Conservation (phyloP, 257 asterid genomes). For the Rauvolfia tetraphylla region DNA sequence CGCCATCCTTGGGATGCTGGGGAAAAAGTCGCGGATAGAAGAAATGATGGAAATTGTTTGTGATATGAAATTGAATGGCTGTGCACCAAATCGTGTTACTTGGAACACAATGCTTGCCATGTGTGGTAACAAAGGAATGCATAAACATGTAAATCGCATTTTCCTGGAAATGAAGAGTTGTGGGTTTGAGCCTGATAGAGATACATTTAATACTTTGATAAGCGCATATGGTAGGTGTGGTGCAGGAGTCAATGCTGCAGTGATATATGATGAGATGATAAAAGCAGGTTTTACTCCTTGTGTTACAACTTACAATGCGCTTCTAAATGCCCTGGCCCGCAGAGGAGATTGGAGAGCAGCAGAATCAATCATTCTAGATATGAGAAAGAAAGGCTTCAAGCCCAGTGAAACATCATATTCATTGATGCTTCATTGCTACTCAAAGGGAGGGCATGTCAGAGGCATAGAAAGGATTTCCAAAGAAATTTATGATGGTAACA, state of each 20-base stretch:
- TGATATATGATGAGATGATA: constrained; percentile 78
- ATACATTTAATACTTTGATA: constrained; percentile 83
- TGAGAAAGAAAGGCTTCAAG: constrained; percentile 78
- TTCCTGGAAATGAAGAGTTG: constrained; percentile 82
- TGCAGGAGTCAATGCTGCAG: constrained; percentile 57
- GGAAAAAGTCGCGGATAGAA: constrained; percentile 75
- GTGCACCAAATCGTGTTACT: constrained; percentile 77
- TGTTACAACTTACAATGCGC: constrained; percentile 77
- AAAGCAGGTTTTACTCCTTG: constrained; percentile 79
- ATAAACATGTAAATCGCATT: constrained; percentile 58
- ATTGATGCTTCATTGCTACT: constrained; percentile 76
- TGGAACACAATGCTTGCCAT: constrained; percentile 89
- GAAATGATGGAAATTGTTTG: constrained; percentile 72
- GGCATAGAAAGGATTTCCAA: constrained; percentile 77
- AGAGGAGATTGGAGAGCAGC: constrained; percentile 82
- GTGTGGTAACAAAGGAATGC: constrained; percentile 89
- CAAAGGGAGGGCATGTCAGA: constrained; percentile 71
- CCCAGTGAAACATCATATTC: constrained; percentile 81
- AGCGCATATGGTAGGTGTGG: constrained; percentile 91
- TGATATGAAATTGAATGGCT: constrained; percentile 82
- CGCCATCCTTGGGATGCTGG: constrained; percentile 85
- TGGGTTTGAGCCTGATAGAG: constrained; percentile 89
- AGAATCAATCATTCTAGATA: constrained; percentile 58
- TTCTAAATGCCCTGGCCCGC: constrained; percentile 79
- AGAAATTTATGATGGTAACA: constrained; percentile 75